Percentiles rank a stretch among this genome's conserved stretches.
phyloP scores from a whole-genome alignment of 495 filamentous ascomycete genomes.

The Collariella sp. region DNA sequence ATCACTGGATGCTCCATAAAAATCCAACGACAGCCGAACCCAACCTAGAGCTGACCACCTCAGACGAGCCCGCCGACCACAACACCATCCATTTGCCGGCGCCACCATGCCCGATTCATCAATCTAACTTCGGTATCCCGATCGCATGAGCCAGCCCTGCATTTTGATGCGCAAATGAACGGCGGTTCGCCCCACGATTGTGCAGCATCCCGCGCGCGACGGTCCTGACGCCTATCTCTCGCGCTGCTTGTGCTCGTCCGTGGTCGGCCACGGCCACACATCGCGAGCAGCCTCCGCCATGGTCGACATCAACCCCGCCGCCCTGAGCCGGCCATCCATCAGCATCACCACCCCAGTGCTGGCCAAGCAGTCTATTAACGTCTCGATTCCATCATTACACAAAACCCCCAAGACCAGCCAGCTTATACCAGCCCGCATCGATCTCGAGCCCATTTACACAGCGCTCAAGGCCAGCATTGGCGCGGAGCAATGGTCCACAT shows the following conservation, averaged over 20 bases:
- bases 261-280: conserved; percentile 1
- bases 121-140: conserved; percentile 21
- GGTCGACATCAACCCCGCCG: conserved; percentile 80
- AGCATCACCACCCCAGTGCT: conserved; percentile 54
- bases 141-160: conserved; percentile 32
- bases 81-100: conserved; percentile 25
- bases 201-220: conserved; percentile 39
- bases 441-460: conserved; percentile 83
- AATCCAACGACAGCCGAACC: conserved; percentile 24
- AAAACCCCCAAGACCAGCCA: conserved; percentile 59
- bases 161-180: conserved; percentile 30
- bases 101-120: conserved; percentile 33
- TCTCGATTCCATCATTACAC: conserved; percentile 47
- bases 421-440: conserved; percentile 63
- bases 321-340: conserved; percentile 59
- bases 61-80: conserved; percentile 1
- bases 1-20: conserved; percentile 17
- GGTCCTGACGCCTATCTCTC: conserved; percentile 17
- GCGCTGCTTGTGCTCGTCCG: conserved; percentile 10
- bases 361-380: conserved; percentile 51
- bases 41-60: conserved; percentile 12
- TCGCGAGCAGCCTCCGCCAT: conserved; percentile 37
- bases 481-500: conserved; percentile 76
- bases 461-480: conserved; percentile 69
- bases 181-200: conserved; percentile 35